phyloP scores from a whole-genome alignment of 2,329 filamentous ascomycete genomes.

The Alternaria sp. region DNA sequence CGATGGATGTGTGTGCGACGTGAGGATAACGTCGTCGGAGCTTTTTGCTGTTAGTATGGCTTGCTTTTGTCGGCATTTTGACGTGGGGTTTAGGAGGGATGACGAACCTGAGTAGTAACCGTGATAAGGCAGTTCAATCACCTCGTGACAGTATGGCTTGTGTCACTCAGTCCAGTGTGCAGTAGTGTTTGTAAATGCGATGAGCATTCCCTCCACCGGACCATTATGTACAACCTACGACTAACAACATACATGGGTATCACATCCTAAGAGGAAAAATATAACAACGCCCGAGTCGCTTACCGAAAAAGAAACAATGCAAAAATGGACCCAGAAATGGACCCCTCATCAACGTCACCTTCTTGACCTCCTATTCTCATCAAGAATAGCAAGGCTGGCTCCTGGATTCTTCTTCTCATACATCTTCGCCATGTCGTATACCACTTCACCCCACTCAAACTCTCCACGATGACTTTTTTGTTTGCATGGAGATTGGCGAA shows the following conservation, averaged over 20 bases:
- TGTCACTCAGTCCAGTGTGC: background rate
- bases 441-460: conserved; percentile 69
- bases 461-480: conserved; percentile 71
- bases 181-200: background rate
- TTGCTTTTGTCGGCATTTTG: background rate
- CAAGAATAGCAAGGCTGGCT: conserved; percentile 22
- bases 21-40: background rate
- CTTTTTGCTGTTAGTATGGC: background rate
- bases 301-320: conserved; percentile 11
- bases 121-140: background rate
- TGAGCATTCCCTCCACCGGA: background rate
- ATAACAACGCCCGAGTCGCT: background rate
- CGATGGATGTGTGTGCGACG: background rate
- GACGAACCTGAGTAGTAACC: background rate
- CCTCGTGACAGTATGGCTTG: background rate
- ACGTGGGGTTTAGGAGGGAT: background rate
- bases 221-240: background rate
- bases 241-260: conserved; percentile 24
- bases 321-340: background rate
- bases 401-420: conserved; percentile 35
- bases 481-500: conserved; percentile 76
- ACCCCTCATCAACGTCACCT: background rate
- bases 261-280: conserved; percentile 12
- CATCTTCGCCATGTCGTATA: conserved; percentile 50
- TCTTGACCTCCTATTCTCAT: conserved; percentile 7